Evolutionary conservation across 371 early-diverging fungal species (phyloP), one percentile per base, ranked within the genome.

Genomic region (Syncephalis fuscata): DNA sequence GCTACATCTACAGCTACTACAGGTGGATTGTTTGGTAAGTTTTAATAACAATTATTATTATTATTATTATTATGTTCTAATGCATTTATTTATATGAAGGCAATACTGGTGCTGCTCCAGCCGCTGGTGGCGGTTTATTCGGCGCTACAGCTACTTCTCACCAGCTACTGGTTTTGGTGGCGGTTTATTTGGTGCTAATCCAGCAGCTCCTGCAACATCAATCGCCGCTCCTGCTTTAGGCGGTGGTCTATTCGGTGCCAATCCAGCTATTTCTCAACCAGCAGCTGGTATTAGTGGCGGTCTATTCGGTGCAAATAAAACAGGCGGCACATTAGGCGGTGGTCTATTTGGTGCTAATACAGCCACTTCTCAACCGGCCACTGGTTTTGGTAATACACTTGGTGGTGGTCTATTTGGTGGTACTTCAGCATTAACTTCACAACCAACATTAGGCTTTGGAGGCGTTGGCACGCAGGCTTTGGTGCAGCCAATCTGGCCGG

Each of bases 261-360:
- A 5, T 7, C 17, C 14, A 24, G 39, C 26, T 23, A 24, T 42
- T 22, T 24, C 21, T 1, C 41, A 11, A 1, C 27, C 16, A 21
- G 9, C 22, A 16, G 19, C 21, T 10, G 22, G 16, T 15, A 16
- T 37, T 11, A 32, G 24, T 19, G 36, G 25, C 23, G n/a, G 36
- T 15, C n/a, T 32, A 47, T 32, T 36, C n/a, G 19, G 17, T 19
- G 32, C 48, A 15, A 16, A 7, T 32, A 47, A 19, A 20, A 19
- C 32, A 15, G 24, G 40, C 14, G n/a, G 39, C 39, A 36, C 45
- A 15, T 24, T 53, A 3, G 53, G 53, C 17, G 42, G 56, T 36
- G 53, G 59, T 25, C 52, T 59, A 40, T 56, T 67, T 37, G 66
- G 67, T 5, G 52, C 53, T 14, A 42, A 50, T 46, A 49, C 46